Evolutionary conservation across 2,329 filamentous ascomycete genomes (phyloP).

Genomic region (Parastagonospora avenae): DNA sequence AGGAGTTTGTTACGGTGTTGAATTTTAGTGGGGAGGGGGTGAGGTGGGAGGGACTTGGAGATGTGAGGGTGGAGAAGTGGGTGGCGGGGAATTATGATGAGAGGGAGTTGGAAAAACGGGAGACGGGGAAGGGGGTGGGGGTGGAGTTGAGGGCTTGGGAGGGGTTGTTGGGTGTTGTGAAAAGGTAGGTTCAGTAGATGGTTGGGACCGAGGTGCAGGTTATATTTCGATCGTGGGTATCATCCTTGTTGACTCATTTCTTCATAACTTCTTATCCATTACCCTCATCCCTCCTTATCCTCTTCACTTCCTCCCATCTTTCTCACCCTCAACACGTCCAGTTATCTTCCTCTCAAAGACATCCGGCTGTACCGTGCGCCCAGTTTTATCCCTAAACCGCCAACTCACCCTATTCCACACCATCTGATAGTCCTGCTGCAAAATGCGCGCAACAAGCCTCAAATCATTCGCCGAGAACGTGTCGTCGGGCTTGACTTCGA

Average conservation of each 20-base stretch:
- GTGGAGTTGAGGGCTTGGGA: constrained; percentile 42
- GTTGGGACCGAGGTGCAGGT: no score
- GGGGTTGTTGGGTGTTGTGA: constrained; percentile 35
- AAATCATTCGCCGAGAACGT: constrained; percentile 42
- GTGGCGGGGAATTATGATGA: constrained; percentile 46
- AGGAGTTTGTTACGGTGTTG: constrained; percentile 37
- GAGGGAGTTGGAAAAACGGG: constrained; percentile 24
- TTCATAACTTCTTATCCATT: neutral
- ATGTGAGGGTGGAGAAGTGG: constrained; percentile 39
- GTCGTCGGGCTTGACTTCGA: constrained; percentile 34
- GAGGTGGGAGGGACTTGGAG: constrained; percentile 33
- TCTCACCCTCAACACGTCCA: constrained; percentile 17
- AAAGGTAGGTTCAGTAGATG: neutral
- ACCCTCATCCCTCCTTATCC: neutral
- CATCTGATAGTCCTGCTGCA: constrained; percentile 50
- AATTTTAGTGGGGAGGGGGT: constrained; percentile 41
- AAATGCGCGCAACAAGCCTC: constrained; percentile 50
- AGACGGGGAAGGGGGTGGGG: constrained; percentile 19
- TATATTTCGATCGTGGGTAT: no score
- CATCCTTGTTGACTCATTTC: no score
- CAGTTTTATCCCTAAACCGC: constrained; percentile 57
- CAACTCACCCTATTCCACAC: constrained; percentile 56
- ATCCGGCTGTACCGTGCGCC: constrained; percentile 50
- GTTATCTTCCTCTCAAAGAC: constrained; percentile 52
- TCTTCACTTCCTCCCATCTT: neutral